A percentile compares a stretch with the other conserved stretches of the same genome.
Evolutionary conservation across 177 flowering plant genomes (phyloP).

Genomic region (Telopea speciosissima): DNA sequence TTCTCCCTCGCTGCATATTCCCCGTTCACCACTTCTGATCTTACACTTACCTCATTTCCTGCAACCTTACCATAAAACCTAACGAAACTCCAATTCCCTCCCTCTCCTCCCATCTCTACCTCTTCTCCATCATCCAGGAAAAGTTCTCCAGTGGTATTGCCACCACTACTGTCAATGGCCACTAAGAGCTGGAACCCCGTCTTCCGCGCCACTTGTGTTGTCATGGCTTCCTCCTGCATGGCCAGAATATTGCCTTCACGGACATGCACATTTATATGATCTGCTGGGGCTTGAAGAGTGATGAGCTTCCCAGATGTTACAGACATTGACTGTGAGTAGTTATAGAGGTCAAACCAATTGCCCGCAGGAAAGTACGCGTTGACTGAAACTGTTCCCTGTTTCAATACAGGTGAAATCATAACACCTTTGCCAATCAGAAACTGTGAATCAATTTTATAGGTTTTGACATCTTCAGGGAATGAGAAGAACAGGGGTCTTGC

Average conservation of each 20-base stretch:
- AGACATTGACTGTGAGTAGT: slow-evolving; percentile 35
- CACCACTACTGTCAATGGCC: slow-evolving; percentile 29
- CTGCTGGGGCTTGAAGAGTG: slow-evolving; percentile 50
- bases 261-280: slow-evolving; percentile 62
- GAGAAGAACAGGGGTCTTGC: slow-evolving; percentile 84
- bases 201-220: slow-evolving; percentile 46
- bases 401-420: slow-evolving; percentile 63
- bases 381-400: slow-evolving; percentile 40
- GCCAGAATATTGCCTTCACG: slow-evolving; percentile 61
- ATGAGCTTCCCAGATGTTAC: slow-evolving; percentile 29
- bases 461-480: slow-evolving; percentile 50
- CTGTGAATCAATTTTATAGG: slow-evolving; percentile 58
- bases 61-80: slow-evolving; percentile 23
- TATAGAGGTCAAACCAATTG: slow-evolving; percentile 68
- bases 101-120: slow-evolving; percentile 47
- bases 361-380: slow-evolving; percentile 72
- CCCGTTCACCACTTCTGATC: slow-evolving; percentile 49
- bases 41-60: slow-evolving; percentile 20
- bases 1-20: slow-evolving; percentile 42
- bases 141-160: slow-evolving; percentile 44
- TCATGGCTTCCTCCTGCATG: slow-evolving; percentile 65
- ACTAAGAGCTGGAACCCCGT: slow-evolving; percentile 55
- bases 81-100: slow-evolving; percentile 50
- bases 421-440: slow-evolving; percentile 64
- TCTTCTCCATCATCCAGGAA: slow-evolving; percentile 74